Base-by-base conservation (phyloP, 164 flowering plant genomes). In the Chloranthus sessilifolius region DNA sequence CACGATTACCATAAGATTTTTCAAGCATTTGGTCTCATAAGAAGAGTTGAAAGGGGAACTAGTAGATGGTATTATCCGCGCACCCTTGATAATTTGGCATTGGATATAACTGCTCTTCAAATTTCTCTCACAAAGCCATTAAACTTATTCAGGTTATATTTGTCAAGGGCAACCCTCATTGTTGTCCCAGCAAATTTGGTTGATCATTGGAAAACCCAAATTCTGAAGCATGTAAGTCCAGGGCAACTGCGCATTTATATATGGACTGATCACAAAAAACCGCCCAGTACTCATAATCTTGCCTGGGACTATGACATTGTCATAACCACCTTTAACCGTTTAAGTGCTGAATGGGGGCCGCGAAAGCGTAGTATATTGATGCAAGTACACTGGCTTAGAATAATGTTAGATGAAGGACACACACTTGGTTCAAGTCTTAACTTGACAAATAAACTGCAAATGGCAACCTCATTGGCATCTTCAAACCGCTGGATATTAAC, bases 281-380 rank as follows among this genome's bases (percentile, higher is more conserved):
- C 85, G 48, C 56, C 73, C 50, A n/a, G n/a, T n/a, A 83, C 78
- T 21, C 95, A 92, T 60, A 66, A 53, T 64, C 71, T 92, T 59
- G 96, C 96, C 39, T 92, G 96, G 98, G 95, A 88, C 53, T 82
- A 88, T 73, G 98, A 92, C 58, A 63, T 92, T 72, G 91, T 92
- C 53, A 77, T 92, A 17, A 88, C 96, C 30, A 92, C 98, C 16
- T 88, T 92, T 58, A 83, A 41, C 59, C 88, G 98, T 30, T 75
- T 92, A 47, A 92, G 98, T 76, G 82, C 82, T 45, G 98, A 92
- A 66, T 92, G 98, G 96, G 64, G 80, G 3, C 81, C 77, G 3
- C 76, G 61, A 27, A 83, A 76, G 64, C 78, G 62, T 63, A 88
- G 98, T 73, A 71, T 64, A 26, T 42, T 92, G 69, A 76, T 70